These are phyloP conservation scores for Naganishia antarctica DNA, from an alignment of 768 basidiomycete genomes.

Conservation along the genomic window DNA sequence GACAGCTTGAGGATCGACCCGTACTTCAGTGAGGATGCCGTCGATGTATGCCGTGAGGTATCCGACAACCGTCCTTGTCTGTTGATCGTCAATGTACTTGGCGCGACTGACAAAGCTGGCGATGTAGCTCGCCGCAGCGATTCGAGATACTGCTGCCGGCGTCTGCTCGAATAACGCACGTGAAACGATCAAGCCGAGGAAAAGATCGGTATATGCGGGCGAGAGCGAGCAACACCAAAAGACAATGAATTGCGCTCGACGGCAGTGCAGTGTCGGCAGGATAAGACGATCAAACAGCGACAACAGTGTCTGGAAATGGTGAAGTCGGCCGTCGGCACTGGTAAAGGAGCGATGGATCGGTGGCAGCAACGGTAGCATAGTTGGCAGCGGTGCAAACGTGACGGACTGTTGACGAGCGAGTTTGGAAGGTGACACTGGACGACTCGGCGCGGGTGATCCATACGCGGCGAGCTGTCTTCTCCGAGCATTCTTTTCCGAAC, in stretches of 20 bases:
- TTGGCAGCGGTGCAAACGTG: conserved; percentile 6
- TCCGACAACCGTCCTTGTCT: conserved; percentile 65
- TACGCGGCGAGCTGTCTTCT: conserved; percentile 6
- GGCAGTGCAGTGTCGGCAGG: conserved; percentile 90
- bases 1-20: conserved; percentile 29
- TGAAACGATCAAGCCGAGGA: conserved; percentile 89
- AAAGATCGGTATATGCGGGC: conserved; percentile 80
- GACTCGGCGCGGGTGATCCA: conserved; percentile 3
- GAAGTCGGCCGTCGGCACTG: conserved; percentile 40
- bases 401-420: conserved; percentile 3
- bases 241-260: conserved; percentile 92
- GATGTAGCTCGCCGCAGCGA: conserved; percentile 90
- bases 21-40: conserved; percentile 63
- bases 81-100: conserved; percentile 70
- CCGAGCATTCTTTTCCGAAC: conserved; percentile 16
- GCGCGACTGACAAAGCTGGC: conserved; percentile 88
- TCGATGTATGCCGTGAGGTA: conserved; percentile 83
- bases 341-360: conserved; percentile 25
- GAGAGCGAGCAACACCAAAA: conserved; percentile 94
- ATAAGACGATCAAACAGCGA: conserved; percentile 91
- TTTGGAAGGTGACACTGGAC: conserved; percentile 4
- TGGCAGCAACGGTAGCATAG: conserved; percentile 28
- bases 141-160: conserved; percentile 68
- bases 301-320: conserved; percentile 80
- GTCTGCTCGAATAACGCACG: conserved; percentile 65